Base-by-base conservation (phyloP, 345 rosid species). In the Citrus reticulata region DNA sequence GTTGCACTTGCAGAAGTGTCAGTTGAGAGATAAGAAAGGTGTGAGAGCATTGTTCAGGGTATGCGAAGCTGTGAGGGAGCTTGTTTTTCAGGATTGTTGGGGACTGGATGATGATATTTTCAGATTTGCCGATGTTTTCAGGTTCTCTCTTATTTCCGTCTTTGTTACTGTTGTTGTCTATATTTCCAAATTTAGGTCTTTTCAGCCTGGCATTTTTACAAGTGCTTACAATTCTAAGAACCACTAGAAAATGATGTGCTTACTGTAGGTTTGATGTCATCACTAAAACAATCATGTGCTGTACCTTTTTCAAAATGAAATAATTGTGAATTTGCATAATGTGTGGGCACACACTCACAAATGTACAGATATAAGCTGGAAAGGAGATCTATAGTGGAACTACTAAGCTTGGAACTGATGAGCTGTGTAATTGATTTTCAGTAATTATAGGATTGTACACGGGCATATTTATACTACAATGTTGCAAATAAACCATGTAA, bases 11-110 rank as follows among this genome's bases (percentile, higher is more conserved):
- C 92, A 91, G 67, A 86, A 84, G 84, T 97, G 99, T 86, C 98
- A 88, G 34, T 67, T 94, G 76, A 84, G 96, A 85, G 91, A 90
- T 72, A 92, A 88, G 83, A 74, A 79, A 46, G 74, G 90, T 1
- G 73, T 87, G 7, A 87, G 91, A 82, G 93, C 95, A 17, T 59
- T 97, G 90, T 93, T 97, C 80, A 76, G 83, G 84, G 90, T 92
- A 25, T 91, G 97, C 68, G 89, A 85, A 81, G 84, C 87, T 20
- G 95, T 90, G 32, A 90, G 87, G 86, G 98, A 93, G 72, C 69
- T 97, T 68, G 86, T 88, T 70, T 62, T 94, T 49, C 98, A 92
- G 77, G 91, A 94, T 74, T 94, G 98, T 83, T 94, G 98, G 98
- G 98, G 99, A 79, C 83, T 94, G 83, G 94, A 91, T 73, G 80